Evolutionary conservation across 2,329 filamentous ascomycete species (phyloP).

Genomic region (Sporothrix phasma): DNA sequence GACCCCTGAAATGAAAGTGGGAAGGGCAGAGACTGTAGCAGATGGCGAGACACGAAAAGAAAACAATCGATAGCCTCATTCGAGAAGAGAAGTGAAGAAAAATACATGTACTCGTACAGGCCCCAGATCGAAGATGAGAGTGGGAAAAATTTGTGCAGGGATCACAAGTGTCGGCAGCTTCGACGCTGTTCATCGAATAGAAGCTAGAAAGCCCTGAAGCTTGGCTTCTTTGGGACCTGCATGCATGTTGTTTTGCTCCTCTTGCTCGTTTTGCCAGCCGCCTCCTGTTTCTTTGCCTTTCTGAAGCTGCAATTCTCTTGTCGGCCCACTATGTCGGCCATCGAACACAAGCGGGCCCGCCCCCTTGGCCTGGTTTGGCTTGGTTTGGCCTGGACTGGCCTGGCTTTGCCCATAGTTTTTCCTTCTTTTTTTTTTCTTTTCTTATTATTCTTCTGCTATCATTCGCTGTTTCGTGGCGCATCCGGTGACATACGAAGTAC

Average conservation of each 20-base stretch:
- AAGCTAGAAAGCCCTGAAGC: constrained; percentile 1
- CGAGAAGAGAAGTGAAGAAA: neutral
- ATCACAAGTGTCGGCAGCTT: neutral
- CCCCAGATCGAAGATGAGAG: neutral
- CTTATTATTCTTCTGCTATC: neutral
- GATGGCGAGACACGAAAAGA: neutral
- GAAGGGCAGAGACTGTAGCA: neutral
- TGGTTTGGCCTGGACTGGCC: neutral
- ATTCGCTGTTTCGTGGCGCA: too few species aligned
- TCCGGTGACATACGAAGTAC: too few species aligned
- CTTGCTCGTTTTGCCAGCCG: neutral
- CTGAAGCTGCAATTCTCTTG: neutral
- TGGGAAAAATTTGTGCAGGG: constrained; percentile 6
- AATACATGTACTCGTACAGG: neutral
- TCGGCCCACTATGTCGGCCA: neutral
- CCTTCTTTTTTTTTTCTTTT: too few species aligned
- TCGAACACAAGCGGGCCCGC: neutral
- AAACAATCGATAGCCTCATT: neutral
- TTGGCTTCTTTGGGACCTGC: constrained; percentile 3
- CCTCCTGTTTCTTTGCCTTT: neutral
- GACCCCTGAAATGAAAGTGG: constrained; percentile 6
- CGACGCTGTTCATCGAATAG: neutral
- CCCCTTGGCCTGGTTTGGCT: neutral
- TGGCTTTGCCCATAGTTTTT: neutral
- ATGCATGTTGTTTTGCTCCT: neutral